phyloP scores from a whole-genome alignment of 2,329 filamentous ascomycete genomes.

The Penicillium concentricum region DNA sequence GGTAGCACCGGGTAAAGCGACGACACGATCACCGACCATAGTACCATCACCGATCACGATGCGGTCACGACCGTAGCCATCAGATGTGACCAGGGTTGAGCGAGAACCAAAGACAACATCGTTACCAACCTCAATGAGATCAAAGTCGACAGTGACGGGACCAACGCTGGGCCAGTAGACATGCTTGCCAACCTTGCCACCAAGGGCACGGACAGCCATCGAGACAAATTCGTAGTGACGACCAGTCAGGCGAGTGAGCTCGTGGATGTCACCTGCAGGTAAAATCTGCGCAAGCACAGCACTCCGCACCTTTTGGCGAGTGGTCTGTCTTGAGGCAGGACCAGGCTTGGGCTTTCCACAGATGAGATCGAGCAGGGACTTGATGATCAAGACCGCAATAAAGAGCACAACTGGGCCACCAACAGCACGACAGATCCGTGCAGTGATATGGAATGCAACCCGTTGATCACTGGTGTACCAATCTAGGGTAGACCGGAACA shows the following conservation, averaged over 20 bases:
- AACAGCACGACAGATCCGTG: conserved; percentile 17
- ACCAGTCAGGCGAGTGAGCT: conserved; percentile 53
- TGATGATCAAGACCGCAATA: conserved; percentile 10
- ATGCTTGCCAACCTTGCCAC: conserved; percentile 51
- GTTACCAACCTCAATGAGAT: conserved; percentile 56
- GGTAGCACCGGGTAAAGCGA: conserved; percentile 52
- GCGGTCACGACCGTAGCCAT: conserved; percentile 50
- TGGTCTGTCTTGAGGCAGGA: conserved; percentile 16
- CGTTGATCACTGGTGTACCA: conserved; percentile 19
- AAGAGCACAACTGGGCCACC: conserved; percentile 18
- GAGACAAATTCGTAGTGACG: conserved; percentile 58
- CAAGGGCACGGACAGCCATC: conserved; percentile 50
- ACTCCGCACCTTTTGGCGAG: conserved; percentile 16
- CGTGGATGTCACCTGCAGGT: conserved; percentile 46
- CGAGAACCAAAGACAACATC: conserved; percentile 61
- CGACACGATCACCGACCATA: conserved; percentile 59
- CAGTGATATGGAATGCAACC: conserved; percentile 20
- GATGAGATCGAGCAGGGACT: conserved; percentile 14
- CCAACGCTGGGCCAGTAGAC: conserved; percentile 61
- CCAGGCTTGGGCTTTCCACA: conserved; percentile 20
- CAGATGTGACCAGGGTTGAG: conserved; percentile 54
- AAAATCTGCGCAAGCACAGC: conserved; percentile 35
- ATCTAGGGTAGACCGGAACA: conserved; percentile 16
- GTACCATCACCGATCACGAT: conserved; percentile 51
- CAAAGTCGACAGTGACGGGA: conserved; percentile 54